These are phyloP conservation scores for Cryoendolithus antarcticus DNA, from an alignment of 2,329 filamentous ascomycete species.

Conservation along the genomic window DNA sequence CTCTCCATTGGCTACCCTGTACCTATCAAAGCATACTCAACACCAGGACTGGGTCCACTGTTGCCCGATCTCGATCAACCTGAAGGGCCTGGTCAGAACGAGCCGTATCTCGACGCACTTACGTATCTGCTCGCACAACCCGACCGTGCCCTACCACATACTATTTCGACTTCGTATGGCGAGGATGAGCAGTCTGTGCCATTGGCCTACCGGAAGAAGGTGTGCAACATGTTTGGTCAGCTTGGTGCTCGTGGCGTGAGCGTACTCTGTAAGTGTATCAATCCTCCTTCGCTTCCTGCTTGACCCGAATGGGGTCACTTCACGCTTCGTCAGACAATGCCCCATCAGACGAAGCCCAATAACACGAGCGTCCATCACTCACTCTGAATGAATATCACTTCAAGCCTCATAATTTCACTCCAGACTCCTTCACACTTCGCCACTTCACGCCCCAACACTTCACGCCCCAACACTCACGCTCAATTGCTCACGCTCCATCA, in stretches of 20 bases:
- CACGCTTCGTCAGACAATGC: no score
- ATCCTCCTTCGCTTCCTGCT: no score
- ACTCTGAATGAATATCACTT: no score
- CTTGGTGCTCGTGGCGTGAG: conserved; percentile 54
- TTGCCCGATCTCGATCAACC: conserved; percentile 34
- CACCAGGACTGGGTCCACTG: conserved; percentile 38
- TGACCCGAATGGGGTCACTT: no score
- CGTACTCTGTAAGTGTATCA: conserved; percentile 28
- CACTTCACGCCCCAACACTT: no score
- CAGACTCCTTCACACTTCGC: no score
- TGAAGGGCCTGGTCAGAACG: conserved; percentile 39
- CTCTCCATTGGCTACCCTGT: conserved; percentile 42
- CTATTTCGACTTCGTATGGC: conserved; percentile 53
- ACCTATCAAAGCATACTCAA: conserved; percentile 46
- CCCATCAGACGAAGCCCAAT: no score
- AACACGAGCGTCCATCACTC: no score
- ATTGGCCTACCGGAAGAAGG: conserved; percentile 42
- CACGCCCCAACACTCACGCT: no score
- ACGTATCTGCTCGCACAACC: conserved; percentile 44
- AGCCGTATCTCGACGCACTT: conserved; percentile 53
- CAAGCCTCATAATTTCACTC: no score
- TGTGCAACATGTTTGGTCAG: conserved; percentile 52
- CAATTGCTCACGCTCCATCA: no score
- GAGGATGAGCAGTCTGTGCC: conserved; percentile 54
- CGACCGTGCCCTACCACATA: conserved; percentile 43